These are phyloP conservation scores for Conticribra guillardii DNA, from an alignment of 108 stramenopile genomes.

Conservation along the genomic window DNA sequence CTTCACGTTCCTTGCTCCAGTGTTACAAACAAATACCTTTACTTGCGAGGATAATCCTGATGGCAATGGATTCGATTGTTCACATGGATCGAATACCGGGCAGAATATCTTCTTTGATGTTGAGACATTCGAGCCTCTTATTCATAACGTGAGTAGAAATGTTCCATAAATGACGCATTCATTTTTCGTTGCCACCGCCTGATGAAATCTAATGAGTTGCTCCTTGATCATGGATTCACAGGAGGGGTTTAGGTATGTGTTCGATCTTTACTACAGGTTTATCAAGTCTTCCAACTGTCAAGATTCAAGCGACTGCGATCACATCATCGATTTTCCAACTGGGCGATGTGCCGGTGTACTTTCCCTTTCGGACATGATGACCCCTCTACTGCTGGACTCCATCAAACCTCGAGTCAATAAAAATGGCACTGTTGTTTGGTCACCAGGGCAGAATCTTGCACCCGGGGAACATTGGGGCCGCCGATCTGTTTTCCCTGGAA, in stretches of 20 bases:
- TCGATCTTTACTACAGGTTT: slow-evolving; percentile 41
- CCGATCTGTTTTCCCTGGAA: slow-evolving; percentile 39
- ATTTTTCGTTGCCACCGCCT: too few species aligned
- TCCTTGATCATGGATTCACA: background rate
- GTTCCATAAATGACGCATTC: too few species aligned
- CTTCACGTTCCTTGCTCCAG: slow-evolving; percentile 34
- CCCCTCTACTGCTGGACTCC: slow-evolving; percentile 18
- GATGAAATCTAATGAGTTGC: background rate
- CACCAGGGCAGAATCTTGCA: slow-evolving; percentile 16
- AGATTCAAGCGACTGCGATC: slow-evolving; percentile 35
- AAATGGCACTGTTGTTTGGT: slow-evolving; percentile 17
- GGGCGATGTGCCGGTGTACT: slow-evolving; percentile 40
- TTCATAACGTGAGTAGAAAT: slow-evolving; percentile 33
- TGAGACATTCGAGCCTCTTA: slow-evolving; percentile 40
- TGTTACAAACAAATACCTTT: slow-evolving; percentile 17
- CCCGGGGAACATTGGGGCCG: slow-evolving; percentile 40
- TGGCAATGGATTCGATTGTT: slow-evolving; percentile 1
- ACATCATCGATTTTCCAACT: slow-evolving; percentile 45
- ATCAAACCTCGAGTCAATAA: slow-evolving; percentile 26
- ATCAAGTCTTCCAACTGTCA: slow-evolving; percentile 43
- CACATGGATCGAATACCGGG: slow-evolving; percentile 22
- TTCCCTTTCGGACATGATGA: slow-evolving; percentile 47
- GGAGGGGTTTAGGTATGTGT: slow-evolving; percentile 33
- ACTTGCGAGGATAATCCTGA: slow-evolving; percentile 2
- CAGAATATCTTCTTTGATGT: slow-evolving; percentile 53